Evolutionary conservation across 768 basidiomycete species (phyloP).

Genomic region (Xerocomellus chrysenteron): DNA sequence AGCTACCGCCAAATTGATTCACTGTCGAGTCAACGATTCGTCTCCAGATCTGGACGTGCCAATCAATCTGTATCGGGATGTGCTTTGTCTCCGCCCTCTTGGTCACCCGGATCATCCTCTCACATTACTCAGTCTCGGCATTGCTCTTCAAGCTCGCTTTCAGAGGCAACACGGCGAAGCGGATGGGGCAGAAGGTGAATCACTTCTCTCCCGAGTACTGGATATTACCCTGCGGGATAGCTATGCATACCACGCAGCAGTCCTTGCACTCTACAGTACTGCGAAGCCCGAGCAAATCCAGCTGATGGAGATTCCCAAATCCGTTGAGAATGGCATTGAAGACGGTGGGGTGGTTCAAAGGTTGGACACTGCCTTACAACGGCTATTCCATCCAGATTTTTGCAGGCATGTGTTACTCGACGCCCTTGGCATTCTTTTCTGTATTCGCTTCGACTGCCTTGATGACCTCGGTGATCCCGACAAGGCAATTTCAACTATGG

Average conservation of each 20-base stretch:
- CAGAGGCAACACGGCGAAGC: background rate
- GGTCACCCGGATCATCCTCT: too few species aligned
- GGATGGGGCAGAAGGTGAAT: slow-evolving; percentile 8
- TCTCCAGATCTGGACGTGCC: too few species aligned
- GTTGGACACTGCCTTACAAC: background rate
- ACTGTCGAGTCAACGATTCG: too few species aligned
- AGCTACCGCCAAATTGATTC: background rate
- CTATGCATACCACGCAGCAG: background rate
- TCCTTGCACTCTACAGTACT: background rate
- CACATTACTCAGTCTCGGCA: background rate
- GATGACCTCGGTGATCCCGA: too few species aligned
- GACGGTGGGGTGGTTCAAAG: background rate
- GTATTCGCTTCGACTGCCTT: background rate
- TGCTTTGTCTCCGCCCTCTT: too few species aligned
- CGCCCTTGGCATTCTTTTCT: background rate
- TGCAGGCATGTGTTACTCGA: background rate
- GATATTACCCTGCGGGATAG: background rate
- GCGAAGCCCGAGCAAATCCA: background rate
- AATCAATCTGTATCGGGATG: too few species aligned
- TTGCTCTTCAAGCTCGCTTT: slow-evolving; percentile 8
- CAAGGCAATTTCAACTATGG: background rate
- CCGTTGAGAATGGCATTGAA: too few species aligned
- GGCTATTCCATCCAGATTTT: background rate
- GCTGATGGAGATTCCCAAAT: too few species aligned
- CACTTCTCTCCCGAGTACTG: background rate